These are phyloP conservation scores for Suhomyces vadensis DNA, from an alignment of 805 yeast species.

Conservation along the genomic window DNA sequence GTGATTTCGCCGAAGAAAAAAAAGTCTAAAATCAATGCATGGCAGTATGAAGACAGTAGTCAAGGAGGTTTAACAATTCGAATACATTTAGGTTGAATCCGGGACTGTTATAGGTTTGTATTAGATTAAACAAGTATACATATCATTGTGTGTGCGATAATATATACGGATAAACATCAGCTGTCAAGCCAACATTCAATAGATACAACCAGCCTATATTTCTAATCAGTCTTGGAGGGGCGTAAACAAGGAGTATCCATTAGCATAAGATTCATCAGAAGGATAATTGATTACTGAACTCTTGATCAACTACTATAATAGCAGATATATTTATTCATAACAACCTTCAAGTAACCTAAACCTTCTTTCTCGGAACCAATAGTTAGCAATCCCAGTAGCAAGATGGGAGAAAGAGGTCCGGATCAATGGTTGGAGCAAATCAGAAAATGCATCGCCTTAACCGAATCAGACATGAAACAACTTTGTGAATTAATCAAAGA, in stretches of 20 bases:
- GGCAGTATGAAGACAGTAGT: not conserved
- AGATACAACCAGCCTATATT: not conserved
- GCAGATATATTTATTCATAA: too few relatives aligned
- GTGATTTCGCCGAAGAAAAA: slow-evolving; percentile 7
- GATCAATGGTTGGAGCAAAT: slow-evolving; percentile 96
- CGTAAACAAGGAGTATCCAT: not conserved
- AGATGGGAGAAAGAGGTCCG: slow-evolving; percentile 77
- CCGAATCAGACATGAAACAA: slow-evolving; percentile 94
- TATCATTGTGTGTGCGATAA: not conserved
- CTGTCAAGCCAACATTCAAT: not conserved
- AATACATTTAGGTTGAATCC: not conserved
- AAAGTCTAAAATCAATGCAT: not conserved
- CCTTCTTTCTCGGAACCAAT: too few relatives aligned
- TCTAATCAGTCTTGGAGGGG: slow-evolving; percentile 1
- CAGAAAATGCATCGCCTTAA: slow-evolving; percentile 82
- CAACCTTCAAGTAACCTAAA: too few relatives aligned
- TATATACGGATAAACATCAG: not conserved
- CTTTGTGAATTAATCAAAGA: slow-evolving; percentile 95
- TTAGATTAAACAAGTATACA: not conserved
- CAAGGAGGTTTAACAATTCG: not conserved
- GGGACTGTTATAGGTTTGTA: not conserved
- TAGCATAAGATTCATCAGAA: not conserved
- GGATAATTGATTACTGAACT: too few relatives aligned
- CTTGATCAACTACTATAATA: too few relatives aligned
- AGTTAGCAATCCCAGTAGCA: slow-evolving; percentile 1